Evolutionary conservation across 768 basidiomycete species (phyloP).

Genomic region (Pulveroboletus ravenelii): DNA sequence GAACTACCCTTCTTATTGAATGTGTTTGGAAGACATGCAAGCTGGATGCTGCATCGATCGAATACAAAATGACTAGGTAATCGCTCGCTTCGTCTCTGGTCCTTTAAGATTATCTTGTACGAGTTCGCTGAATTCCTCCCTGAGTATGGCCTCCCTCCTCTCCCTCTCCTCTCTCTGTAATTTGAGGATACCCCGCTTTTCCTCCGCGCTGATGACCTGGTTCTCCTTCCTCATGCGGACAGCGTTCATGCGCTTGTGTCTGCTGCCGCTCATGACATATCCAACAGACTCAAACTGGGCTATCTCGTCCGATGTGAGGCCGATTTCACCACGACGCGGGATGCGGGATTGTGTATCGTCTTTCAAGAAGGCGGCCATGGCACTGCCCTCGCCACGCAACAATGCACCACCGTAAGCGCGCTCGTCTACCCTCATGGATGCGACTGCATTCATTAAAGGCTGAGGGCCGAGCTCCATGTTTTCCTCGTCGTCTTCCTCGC

Average conservation of each 20-base stretch:
- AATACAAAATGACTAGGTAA: conserved; percentile 2
- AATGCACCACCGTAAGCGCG: conserved; percentile 87
- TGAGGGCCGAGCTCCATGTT: conserved; percentile 79
- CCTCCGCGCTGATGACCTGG: conserved; percentile 98
- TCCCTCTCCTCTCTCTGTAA: conserved; percentile 91
- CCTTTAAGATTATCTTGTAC: conserved; percentile 71
- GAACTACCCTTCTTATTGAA: neutral
- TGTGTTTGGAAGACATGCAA: too few relatives aligned
- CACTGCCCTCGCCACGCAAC: conserved; percentile 91
- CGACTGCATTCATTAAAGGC: conserved; percentile 44
- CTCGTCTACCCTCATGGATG: conserved; percentile 63
- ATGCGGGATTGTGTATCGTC: conserved; percentile 84
- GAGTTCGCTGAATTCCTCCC: conserved; percentile 86
- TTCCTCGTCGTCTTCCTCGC: conserved; percentile 33
- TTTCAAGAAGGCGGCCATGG: conserved; percentile 95
- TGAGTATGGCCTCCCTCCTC: conserved; percentile 82
- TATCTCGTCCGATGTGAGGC: conserved; percentile 83
- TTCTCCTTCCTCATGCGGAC: conserved; percentile 99
- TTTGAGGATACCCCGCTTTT: conserved; percentile 94
- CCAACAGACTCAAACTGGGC: conserved; percentile 83
- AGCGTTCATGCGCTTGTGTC: conserved; percentile 97
- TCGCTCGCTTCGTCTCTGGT: conserved; percentile 24
- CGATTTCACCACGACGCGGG: conserved; percentile 98
- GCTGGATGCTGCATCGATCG: too few relatives aligned
- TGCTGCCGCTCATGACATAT: conserved; percentile 96